Evolutionary conservation across 164 flowering plant species (phyloP).

Genomic region (Buxus sempervirens): DNA sequence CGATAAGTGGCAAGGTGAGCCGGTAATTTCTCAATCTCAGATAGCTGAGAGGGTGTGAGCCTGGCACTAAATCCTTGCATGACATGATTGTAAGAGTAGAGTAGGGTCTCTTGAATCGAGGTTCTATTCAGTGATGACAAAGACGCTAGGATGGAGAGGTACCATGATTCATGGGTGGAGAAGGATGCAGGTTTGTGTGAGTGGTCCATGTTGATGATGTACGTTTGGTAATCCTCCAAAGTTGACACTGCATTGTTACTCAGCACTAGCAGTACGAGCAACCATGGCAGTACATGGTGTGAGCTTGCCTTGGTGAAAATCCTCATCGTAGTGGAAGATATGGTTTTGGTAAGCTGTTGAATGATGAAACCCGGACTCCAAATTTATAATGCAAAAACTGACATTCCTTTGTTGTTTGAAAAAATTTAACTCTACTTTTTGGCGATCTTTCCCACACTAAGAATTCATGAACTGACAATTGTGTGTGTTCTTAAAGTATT

Average conservation of each 20-base stretch:
- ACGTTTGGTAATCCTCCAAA: constrained; percentile 8
- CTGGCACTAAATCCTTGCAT: background rate
- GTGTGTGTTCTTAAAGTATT: background rate
- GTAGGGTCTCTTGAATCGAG: background rate
- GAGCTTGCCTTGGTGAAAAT: background rate
- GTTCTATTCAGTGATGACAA: background rate
- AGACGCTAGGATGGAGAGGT: constrained; percentile 15
- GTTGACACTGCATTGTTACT: constrained; percentile 1
- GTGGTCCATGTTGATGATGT: constrained; percentile 26
- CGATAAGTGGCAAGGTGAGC: background rate
- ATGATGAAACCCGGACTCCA: too few relatives aligned
- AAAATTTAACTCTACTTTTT: too few relatives aligned
- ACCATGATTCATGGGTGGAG: constrained; percentile 19
- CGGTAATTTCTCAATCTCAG: background rate
- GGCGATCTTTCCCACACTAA: background rate
- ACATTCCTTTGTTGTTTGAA: too few relatives aligned
- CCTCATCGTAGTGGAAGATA: background rate
- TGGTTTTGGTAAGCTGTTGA: too few relatives aligned
- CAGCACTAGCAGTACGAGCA: constrained; percentile 3
- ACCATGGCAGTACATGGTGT: constrained; percentile 1
- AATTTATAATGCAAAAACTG: too few relatives aligned
- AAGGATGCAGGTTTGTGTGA: constrained; percentile 17
- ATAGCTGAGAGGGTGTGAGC: constrained; percentile 16
- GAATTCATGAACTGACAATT: background rate
- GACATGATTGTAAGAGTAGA: background rate